Base-by-base conservation (phyloP, 176 grass and related monocot species). In the Juncus inflexus region DNA sequence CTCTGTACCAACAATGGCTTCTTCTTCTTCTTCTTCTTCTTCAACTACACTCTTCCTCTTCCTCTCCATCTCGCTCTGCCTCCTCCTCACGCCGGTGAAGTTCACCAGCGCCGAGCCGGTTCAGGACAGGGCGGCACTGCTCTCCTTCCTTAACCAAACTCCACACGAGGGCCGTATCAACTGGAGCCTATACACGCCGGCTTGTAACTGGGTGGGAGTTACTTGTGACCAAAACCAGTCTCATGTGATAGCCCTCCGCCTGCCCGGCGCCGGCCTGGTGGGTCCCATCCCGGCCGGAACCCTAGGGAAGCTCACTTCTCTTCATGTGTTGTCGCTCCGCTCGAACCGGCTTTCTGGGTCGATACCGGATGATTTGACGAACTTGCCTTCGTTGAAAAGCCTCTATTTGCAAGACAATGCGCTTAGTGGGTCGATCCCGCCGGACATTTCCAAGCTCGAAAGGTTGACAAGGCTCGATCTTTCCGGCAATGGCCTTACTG, bases 181-280 rank as follows among this genome's bases (percentile, higher is more conserved):
- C 4, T 95, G 86, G 90, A 56, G 52, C 77, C 9, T 73, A 19
- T 64, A 79, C 35, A 35, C 64, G 4, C 76, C 87, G 2, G 67
- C 82, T 3, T 96, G 87, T 70, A 11, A 41, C 42, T 96, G 92
- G 92, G 65, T 68, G 1, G 87, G 92, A 7, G 74, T 96, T 62
- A 58, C 59, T 2, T 96, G 87, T 79, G 84, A 89, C 77, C 2
- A 41, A 0, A 5, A 55, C 61, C 80, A 86, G 69, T 16, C 61
- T 54, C 76, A 82, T 12, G 84, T 96, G 4, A 6, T 68, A 4
- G 69, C 3, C 53, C 66, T 96, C 2, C 84, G 14, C 66, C 87
- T 96, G 15, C 92, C 87, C 0, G 87, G 82, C 38, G 50, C 83
- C n/a, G 84, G 87, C 8, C 87, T 96, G 41, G 14, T 86, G 28